These are phyloP conservation scores for Tetraselmis striata DNA, from an alignment of 139 green algal genomes.

Conservation along the genomic window DNA sequence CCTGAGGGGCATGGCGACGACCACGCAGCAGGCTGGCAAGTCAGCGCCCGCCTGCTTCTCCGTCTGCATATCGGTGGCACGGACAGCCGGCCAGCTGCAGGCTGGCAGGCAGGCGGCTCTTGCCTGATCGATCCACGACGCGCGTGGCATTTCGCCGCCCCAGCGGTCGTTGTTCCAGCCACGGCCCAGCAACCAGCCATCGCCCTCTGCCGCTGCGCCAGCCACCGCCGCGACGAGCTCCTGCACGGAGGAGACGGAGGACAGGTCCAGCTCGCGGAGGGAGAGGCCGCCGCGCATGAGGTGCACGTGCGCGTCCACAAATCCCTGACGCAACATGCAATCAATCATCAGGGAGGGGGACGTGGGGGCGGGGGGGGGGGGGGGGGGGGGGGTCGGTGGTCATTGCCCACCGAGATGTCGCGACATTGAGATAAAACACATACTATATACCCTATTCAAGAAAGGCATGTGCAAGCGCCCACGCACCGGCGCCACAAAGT, in stretches of 20 bases:
- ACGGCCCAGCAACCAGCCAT: conserved; percentile 46
- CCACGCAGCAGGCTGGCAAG: too few relatives aligned
- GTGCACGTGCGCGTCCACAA: conserved; percentile 66
- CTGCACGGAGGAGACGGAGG: conserved; percentile 6
- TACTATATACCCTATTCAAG: too few relatives aligned
- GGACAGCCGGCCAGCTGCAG: too few relatives aligned
- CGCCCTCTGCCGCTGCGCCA: conserved; percentile 4
- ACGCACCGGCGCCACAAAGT: not conserved
- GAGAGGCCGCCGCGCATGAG: conserved; percentile 46
- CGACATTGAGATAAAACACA: too few relatives aligned
- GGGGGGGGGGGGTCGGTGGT: too few relatives aligned
- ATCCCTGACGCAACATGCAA: conserved; percentile 25
- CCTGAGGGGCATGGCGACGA: too few relatives aligned
- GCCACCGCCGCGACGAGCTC: conserved; percentile 18
- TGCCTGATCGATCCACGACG: conserved; percentile 34
- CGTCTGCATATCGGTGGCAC: too few relatives aligned
- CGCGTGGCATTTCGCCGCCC: conserved; percentile 37
- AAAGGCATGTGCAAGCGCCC: too few relatives aligned
- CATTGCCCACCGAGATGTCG: too few relatives aligned
- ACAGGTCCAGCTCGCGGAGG: conserved; percentile 40
- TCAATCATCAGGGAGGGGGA: not conserved
- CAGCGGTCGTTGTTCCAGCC: conserved; percentile 48
- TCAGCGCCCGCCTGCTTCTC: too few relatives aligned
- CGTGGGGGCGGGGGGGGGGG: too few relatives aligned
- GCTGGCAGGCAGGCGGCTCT: too few relatives aligned